Conservation (phyloP, 305 asterid genomes). For the Fraxinus floribunda region DNA sequence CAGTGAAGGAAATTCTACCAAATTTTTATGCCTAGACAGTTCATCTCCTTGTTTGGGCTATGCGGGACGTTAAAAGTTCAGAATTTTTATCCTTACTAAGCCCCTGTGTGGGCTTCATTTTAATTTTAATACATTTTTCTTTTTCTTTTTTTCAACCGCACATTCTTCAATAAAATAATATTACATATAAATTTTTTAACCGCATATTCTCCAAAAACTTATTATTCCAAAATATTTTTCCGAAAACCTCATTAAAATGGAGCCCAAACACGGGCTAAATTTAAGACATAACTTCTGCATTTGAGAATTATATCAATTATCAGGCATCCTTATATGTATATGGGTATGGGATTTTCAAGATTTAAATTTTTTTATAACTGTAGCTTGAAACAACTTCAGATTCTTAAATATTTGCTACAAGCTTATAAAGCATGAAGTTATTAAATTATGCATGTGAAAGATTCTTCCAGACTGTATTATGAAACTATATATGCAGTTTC, state of each 20-base stretch:
- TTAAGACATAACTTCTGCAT: neutral
- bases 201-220: too few species aligned
- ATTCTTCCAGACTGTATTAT: neutral
- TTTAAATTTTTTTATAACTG: neutral
- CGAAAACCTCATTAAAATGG: too few species aligned
- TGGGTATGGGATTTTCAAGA: neutral
- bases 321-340: neutral
- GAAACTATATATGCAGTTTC: slow-evolving; percentile 11
- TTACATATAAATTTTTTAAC: too few species aligned
- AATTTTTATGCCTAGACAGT: neutral
- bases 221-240: too few species aligned
- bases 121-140: too few species aligned
- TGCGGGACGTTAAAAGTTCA: neutral
- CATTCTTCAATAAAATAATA: too few species aligned
- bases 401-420: neutral
- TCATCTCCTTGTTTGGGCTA: neutral
- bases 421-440: neutral
- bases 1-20: neutral
- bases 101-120: too few species aligned
- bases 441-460: neutral
- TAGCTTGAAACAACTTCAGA: neutral
- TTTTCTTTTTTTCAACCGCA: too few species aligned
- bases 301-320: neutral
- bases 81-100: too few species aligned
- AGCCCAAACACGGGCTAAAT: too few species aligned